Conservation (phyloP, 2,329 filamentous ascomycete genomes). For the Onygena corvina region DNA sequence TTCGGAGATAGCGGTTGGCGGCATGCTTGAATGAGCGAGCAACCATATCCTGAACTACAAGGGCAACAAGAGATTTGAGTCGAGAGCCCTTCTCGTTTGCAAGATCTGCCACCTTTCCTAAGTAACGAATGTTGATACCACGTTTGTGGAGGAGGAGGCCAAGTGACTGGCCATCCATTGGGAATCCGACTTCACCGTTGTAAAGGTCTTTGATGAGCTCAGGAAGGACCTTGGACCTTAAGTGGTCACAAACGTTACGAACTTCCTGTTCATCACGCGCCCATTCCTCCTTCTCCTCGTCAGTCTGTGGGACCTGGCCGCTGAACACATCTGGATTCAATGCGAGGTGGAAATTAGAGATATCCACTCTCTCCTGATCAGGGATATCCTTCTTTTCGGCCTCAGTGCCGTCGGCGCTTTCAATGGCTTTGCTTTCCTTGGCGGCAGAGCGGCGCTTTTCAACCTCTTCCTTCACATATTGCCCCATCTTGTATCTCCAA, state of each 20-base stretch:
- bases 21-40: constrained; percentile 93
- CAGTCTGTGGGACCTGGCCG: constrained; percentile 77
- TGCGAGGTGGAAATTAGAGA: constrained; percentile 73
- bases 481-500: constrained; percentile 71
- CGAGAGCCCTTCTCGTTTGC: constrained; percentile 56
- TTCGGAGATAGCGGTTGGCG: constrained; percentile 63
- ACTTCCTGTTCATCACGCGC: constrained; percentile 79
- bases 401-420: constrained; percentile 27
- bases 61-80: constrained; percentile 61
- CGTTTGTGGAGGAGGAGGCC: constrained; percentile 85
- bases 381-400: constrained; percentile 31
- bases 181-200: constrained; percentile 89
- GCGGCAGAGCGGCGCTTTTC: constrained; percentile 45
- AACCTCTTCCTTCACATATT: constrained; percentile 73
- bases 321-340: constrained; percentile 95
- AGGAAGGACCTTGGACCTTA: constrained; percentile 69
- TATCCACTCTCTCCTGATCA: constrained; percentile 61
- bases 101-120: constrained; percentile 68
- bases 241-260: constrained; percentile 65
- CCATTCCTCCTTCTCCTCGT: constrained; percentile 76
- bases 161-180: constrained; percentile 93
- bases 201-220: constrained; percentile 73
- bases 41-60: constrained; percentile 85
- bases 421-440: constrained; percentile 25
- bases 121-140: constrained; percentile 90